A percentile compares a stretch with the other conserved stretches of the same genome.
Evolutionary conservation across 2,329 filamentous ascomycete genomes (phyloP).

Genomic region (Immersiporthe knoxdaviesiana): DNA sequence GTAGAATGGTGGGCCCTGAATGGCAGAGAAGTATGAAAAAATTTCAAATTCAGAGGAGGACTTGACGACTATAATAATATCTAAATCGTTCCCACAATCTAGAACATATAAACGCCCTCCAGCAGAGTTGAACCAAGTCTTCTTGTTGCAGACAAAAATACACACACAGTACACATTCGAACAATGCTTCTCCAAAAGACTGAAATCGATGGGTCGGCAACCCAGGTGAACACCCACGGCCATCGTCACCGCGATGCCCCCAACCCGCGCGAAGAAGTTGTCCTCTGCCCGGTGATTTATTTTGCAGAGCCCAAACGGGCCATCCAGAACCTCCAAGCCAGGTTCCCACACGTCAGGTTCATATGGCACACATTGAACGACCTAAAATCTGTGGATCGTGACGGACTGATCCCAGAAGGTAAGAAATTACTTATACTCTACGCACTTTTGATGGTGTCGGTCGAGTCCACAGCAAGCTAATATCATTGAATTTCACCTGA

Average conservation of each 20-base stretch:
- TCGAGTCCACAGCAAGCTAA: background rate
- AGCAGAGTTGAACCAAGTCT: background rate
- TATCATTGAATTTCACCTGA: background rate
- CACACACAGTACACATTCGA: background rate
- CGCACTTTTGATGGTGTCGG: no score
- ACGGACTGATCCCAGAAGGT: conserved; percentile 12
- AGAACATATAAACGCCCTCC: no score
- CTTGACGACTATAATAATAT: background rate
- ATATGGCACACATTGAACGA: conserved; percentile 18
- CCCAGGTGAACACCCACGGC: conserved; percentile 4
- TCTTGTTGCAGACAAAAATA: background rate
- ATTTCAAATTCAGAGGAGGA: background rate
- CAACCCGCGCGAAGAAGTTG: background rate
- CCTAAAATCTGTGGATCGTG: background rate
- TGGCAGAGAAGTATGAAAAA: background rate
- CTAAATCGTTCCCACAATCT: background rate
- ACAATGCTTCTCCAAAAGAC: conserved; percentile 5
- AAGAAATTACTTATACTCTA: background rate
- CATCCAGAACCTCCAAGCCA: conserved; percentile 9
- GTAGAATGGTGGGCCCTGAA: background rate
- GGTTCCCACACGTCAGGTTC: conserved; percentile 16
- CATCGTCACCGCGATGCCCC: background rate
- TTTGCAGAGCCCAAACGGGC: conserved; percentile 13
- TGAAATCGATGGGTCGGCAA: background rate
- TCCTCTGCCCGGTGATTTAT: background rate